A percentile compares a stretch with the other conserved stretches of the same genome.
These are phyloP conservation scores for Globisporangium orthogonon DNA, from an alignment of 352 stramenopile genomes.

Conservation along the genomic window DNA sequence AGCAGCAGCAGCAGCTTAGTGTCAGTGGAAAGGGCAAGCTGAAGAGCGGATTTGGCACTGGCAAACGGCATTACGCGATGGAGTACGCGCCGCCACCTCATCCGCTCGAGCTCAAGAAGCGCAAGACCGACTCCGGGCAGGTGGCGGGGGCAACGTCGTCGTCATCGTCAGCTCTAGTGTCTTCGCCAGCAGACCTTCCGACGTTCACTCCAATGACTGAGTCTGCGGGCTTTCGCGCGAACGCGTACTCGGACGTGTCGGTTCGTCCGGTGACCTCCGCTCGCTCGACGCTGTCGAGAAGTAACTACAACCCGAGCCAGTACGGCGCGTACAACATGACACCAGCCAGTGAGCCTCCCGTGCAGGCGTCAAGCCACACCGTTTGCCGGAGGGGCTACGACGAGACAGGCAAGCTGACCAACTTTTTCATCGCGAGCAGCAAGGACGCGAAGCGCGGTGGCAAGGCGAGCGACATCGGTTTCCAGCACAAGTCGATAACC, in stretches of 20 bases:
- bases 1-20: slow-evolving; percentile 12
- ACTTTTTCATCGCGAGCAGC: slow-evolving; percentile 46
- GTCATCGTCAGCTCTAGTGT: slow-evolving; percentile 5
- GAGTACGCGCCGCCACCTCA: slow-evolving; percentile 19
- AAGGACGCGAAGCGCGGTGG: slow-evolving; percentile 31
- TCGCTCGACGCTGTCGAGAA: slow-evolving; percentile 39
- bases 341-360: slow-evolving; percentile 29
- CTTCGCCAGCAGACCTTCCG: slow-evolving; percentile 1
- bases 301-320: slow-evolving; percentile 60
- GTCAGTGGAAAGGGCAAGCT: slow-evolving; percentile 24
- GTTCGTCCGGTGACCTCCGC: slow-evolving; percentile 31
- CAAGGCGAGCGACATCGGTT: background rate
- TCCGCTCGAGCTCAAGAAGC: slow-evolving; percentile 51
- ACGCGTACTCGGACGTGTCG: slow-evolving; percentile 61
- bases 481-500: slow-evolving; percentile 35
- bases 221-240: slow-evolving; percentile 32
- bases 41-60: slow-evolving; percentile 14
- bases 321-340: slow-evolving; percentile 60
- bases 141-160: background rate
- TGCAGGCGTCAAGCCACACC: slow-evolving; percentile 25
- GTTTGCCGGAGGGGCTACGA: slow-evolving; percentile 65
- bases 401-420: slow-evolving; percentile 72
- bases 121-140: slow-evolving; percentile 23
- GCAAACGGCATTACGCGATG: slow-evolving; percentile 20
- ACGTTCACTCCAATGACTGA: slow-evolving; percentile 27